A percentile compares a stretch with the other conserved stretches of the same genome.
Evolutionary conservation across 805 yeast species (phyloP).

Genomic region (Candida caryicola): DNA sequence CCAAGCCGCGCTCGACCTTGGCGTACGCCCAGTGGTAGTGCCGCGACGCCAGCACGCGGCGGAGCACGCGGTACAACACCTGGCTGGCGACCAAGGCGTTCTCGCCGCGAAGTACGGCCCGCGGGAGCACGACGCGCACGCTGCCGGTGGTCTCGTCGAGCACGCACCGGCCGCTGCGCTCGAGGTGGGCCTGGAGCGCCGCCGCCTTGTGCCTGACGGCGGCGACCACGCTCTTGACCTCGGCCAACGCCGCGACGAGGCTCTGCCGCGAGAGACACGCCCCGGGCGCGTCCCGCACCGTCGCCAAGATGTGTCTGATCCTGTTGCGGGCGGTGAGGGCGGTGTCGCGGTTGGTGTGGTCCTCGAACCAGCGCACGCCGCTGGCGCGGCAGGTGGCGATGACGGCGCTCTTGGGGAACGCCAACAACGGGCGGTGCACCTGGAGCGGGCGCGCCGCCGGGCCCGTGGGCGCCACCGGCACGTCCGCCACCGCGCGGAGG

Average conservation of each 20-base stretch:
- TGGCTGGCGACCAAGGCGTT: constrained; percentile 24
- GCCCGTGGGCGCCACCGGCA: constrained; percentile 21
- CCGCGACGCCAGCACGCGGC: constrained; percentile 29
- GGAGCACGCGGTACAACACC: constrained; percentile 24
- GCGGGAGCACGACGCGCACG: constrained; percentile 12
- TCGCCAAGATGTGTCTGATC: constrained; percentile 37
- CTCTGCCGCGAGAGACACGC: constrained; percentile 1
- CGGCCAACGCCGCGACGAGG: constrained; percentile 11
- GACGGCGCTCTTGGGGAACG: constrained; percentile 42
- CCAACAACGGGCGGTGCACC: constrained; percentile 54
- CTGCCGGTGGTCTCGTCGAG: constrained; percentile 10
- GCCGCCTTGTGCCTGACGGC: background rate
- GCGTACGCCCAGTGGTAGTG: constrained; percentile 42
- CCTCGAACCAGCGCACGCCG: constrained; percentile 64
- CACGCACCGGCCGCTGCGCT: background rate
- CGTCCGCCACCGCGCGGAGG: constrained; percentile 32
- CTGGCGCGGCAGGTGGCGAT: constrained; percentile 42
- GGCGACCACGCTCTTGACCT: constrained; percentile 5
- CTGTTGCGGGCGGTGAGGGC: constrained; percentile 57
- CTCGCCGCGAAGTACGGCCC: constrained; percentile 5
- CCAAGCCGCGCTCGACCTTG: constrained; percentile 29
- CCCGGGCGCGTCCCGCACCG: background rate
- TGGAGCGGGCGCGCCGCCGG: constrained; percentile 13
- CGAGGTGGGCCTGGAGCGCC: constrained; percentile 1
- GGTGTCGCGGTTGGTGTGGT: constrained; percentile 56